Base-by-base conservation (phyloP, 345 rosid genomes). In the Sisymbrium altissimum region DNA sequence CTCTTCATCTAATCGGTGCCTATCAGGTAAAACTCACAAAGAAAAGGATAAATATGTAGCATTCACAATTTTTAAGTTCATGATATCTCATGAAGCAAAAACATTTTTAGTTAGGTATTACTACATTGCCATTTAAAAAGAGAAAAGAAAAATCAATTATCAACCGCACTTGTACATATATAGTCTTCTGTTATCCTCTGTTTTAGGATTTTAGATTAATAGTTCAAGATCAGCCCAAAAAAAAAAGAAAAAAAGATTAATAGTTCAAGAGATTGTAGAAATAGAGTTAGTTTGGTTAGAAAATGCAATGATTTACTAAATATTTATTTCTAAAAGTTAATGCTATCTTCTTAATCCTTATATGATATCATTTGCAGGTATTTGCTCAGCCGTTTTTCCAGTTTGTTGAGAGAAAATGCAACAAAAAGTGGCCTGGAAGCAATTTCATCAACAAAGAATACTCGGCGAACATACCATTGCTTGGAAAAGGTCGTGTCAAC, bases 1-100 rank as follows among this genome's bases (percentile, higher is more conserved):
- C 88, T 9, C 2, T 88, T 71, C 98, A 94, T 73, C 86, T 94
- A 0, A 58, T 91, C 0, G 90, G 98, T 40, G 97, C 96, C 21
- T 94, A 91, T 74, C 98, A 91, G 89, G 97, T 91, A 73, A 7
- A 72, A 58, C 5, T 38, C 21, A 87, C 79, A 90, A 70, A 81
- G 84, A 3, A n/a, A 33, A 36, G 6, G 18, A 32, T 1, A 7
- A 65, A 19, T 65, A 19, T 33, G 17, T 38, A 15, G 11, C 41
- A 55, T 40, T 41, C 59, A 53, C 44, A 44, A 30, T 57, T 9
- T 19, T 57, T 38, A 52, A 17, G 40, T 18, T 64, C 43, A 46
- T 64, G 2, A 10, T 14, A 40, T 33, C 36, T 6, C 9, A 33
- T 33, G 1, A 7, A 33, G 36, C 36, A 33, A 33, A 33, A 6